Evolutionary conservation across 306 rosid species (phyloP), one percentile per base, ranked within the genome.

Genomic region (Lathyrus tuberosus): DNA sequence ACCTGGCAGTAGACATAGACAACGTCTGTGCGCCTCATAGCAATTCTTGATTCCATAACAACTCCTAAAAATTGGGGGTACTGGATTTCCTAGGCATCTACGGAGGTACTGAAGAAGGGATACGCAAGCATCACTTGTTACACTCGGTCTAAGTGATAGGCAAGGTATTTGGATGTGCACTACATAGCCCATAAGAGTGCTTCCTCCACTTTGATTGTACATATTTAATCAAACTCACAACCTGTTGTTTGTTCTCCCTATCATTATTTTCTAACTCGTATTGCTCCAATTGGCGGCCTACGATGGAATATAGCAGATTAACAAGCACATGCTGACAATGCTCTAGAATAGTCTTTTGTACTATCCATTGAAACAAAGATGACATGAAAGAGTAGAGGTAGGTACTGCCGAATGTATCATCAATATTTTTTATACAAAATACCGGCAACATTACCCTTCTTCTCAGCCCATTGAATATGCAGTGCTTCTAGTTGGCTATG

Each of bases 1-100:
- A 94, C 97, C 82, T 94, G 99, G 75, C 95, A 87, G n/a, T n/a
- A n/a, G n/a, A n/a, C n/a, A n/a, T n/a, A n/a, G n/a, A n/a, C n/a
- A n/a, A n/a, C n/a, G n/a, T 94, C 99, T 7, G 99, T 94, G 85
- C 91, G 96, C 99, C 91, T 94, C 95, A 94, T 84, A 54, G 97
- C 99, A 46, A 94, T 95, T 79, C 99, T 82, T 71, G 91, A 67
- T 89, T 91, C 97, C 96, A 89, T 94, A 63, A 94, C 62, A 77
- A 94, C 91, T 80, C 99, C 99, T 79, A 94, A 77, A 65, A 94
- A 96, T 35, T 84, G n/a, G 97, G 64, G 99, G 99, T 31, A 94
- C 80, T 44, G 99, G 99, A n/a, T n/a, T n/a, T n/a, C n/a, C n/a
- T n/a, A n/a, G n/a, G n/a, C n/a, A n/a, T n/a, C n/a, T n/a, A n/a